Evolutionary conservation across 257 asterid genomes (phyloP).

Genomic region (Penstemon newberryi): DNA sequence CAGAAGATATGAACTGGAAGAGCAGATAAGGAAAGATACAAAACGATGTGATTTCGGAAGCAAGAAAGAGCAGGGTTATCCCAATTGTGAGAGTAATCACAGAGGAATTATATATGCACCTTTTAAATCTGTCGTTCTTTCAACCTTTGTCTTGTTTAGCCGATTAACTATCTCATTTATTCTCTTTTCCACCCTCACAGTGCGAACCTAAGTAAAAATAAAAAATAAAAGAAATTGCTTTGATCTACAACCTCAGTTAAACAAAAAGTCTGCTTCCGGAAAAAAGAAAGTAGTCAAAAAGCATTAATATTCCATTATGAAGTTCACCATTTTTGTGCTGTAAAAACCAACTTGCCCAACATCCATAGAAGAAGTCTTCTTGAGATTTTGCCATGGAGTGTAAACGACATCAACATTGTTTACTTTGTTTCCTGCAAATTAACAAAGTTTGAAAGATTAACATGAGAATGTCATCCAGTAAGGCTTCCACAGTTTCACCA

Average conservation of each 20-base stretch:
- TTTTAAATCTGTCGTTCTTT: slow-evolving; percentile 86
- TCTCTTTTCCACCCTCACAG: slow-evolving; percentile 89
- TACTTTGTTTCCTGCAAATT: slow-evolving; percentile 75
- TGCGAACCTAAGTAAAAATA: slow-evolving; percentile 66
- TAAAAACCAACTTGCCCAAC: slow-evolving; percentile 98
- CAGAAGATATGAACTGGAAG: neutral
- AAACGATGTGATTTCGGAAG: neutral
- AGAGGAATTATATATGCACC: slow-evolving; percentile 40
- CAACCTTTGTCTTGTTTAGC: slow-evolving; percentile 94
- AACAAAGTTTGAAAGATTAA: neutral
- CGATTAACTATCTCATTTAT: slow-evolving; percentile 87
- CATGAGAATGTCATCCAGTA: neutral
- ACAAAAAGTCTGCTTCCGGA: slow-evolving; percentile 8
- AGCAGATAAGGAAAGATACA: slow-evolving; percentile 5
- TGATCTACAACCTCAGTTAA: slow-evolving; percentile 14
- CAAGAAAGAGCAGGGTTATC: neutral
- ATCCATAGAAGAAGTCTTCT: slow-evolving; percentile 97
- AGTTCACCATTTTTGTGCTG: slow-evolving; percentile 80
- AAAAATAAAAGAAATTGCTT: neutral
- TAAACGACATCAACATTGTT: slow-evolving; percentile 93
- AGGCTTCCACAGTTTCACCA: slow-evolving; percentile 23
- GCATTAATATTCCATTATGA: slow-evolving; percentile 10
- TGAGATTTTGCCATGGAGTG: slow-evolving; percentile 97
- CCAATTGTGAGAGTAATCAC: neutral
- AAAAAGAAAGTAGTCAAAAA: slow-evolving; percentile 5